A percentile compares a stretch with the other conserved stretches of the same genome.
Evolutionary conservation across 345 rosid species (phyloP).

Genomic region (Citrus unshiu): DNA sequence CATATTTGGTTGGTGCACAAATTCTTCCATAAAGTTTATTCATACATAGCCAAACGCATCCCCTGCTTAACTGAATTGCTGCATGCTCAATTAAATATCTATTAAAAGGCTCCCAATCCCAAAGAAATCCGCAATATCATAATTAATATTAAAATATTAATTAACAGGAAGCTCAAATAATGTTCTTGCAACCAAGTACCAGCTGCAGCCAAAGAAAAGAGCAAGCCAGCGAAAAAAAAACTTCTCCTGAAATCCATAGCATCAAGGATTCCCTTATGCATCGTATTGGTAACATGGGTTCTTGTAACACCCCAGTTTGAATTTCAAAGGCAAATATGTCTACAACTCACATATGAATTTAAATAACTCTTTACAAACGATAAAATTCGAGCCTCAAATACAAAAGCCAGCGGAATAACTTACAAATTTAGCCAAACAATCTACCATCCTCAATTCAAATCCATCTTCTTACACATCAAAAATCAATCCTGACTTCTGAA

Average conservation of each 20-base stretch:
- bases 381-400: no score
- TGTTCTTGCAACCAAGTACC: constrained; percentile 95
- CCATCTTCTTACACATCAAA: no score
- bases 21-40: background rate
- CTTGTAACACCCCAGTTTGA: constrained; percentile 10
- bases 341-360: no score
- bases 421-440: no score
- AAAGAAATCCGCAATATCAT: background rate
- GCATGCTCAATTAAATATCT: background rate
- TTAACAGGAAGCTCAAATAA: background rate
- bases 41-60: background rate
- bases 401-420: no score
- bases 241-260: constrained; percentile 84
- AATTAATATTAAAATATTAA: background rate
- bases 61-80: no score
- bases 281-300: constrained; percentile 90
- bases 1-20: background rate
- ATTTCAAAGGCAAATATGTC: no score
- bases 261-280: constrained; percentile 93
- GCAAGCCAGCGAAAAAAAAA: constrained; percentile 70
- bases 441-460: no score
- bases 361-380: no score
- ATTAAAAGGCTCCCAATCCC: background rate
- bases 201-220: constrained; percentile 84
- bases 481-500: no score